Conservation (phyloP, 768 basidiomycete genomes). For the Trametes coccinea region DNA sequence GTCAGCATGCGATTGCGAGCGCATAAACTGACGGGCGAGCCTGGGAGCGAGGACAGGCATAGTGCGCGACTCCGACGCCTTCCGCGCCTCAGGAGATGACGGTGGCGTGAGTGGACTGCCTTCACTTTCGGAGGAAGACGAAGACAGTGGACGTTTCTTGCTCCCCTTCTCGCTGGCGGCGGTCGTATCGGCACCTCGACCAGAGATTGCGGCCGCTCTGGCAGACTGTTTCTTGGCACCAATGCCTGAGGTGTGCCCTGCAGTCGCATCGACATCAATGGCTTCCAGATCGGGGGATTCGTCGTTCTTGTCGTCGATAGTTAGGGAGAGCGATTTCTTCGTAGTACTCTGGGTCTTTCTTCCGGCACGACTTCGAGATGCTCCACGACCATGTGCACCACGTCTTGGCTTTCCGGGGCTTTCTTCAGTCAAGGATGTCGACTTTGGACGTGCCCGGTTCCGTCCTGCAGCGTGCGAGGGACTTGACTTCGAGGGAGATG, state of each 20-base stretch:
- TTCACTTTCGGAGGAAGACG: background rate
- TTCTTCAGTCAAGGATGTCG: background rate
- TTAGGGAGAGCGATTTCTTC: background rate
- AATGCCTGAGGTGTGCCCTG: background rate
- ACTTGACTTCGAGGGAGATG: constrained; percentile 10
- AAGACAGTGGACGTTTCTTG: constrained; percentile 17
- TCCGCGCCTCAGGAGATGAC: constrained; percentile 10
- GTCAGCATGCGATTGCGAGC: constrained; percentile 4
- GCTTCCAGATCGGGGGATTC: background rate
- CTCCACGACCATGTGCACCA: background rate
- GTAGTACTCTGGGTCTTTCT: background rate
- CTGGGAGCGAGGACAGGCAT: constrained; percentile 10
- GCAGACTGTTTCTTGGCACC: background rate
- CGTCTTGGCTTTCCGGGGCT: background rate
- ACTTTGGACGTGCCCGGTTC: background rate
- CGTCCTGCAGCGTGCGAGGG: background rate
- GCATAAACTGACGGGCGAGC: constrained; percentile 20
- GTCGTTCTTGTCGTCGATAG: background rate
- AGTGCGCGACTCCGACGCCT: background rate
- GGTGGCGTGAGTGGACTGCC: constrained; percentile 13
- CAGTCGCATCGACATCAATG: background rate
- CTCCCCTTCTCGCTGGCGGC: background rate
- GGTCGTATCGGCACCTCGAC: background rate
- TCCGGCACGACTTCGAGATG: background rate
- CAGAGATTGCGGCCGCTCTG: background rate